These are phyloP conservation scores for Paxillus involutus DNA, from an alignment of 768 basidiomycete genomes.

Conservation along the genomic window DNA sequence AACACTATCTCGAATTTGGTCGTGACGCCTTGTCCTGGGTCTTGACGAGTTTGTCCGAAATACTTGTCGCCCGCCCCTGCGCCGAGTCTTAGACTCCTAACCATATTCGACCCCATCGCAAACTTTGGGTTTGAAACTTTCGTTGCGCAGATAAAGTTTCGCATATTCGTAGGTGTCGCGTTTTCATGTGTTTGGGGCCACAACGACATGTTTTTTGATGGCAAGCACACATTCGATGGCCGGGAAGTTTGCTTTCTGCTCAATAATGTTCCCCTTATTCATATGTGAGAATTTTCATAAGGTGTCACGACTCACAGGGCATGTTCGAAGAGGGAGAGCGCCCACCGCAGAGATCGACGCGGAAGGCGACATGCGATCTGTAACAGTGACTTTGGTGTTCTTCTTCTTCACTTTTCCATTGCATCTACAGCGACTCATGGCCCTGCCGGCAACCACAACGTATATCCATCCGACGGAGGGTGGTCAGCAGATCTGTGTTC, in stretches of 20 bases:
- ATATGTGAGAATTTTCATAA: too few relatives aligned
- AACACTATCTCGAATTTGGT: conserved; percentile 37
- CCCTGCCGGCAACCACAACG: too few relatives aligned
- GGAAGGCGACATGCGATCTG: conserved; percentile 34
- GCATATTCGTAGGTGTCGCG: conserved; percentile 27
- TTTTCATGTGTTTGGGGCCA: neutral
- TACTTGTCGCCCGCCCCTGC: conserved; percentile 6
- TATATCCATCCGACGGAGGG: too few relatives aligned
- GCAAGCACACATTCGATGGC: conserved; percentile 17
- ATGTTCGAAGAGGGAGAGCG: conserved; percentile 9
- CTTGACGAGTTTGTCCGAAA: conserved; percentile 24
- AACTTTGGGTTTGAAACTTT: conserved; percentile 37
- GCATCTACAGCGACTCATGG: too few relatives aligned
- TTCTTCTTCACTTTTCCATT: neutral
- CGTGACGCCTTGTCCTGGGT: conserved; percentile 32
- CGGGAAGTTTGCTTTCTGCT: conserved; percentile 37
- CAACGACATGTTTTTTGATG: neutral
- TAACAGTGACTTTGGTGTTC: neutral
- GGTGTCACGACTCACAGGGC: too few relatives aligned
- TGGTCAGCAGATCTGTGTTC: too few relatives aligned
- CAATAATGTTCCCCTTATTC: conserved; percentile 19
- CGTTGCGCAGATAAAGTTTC: conserved; percentile 38
- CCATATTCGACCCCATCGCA: conserved; percentile 29
- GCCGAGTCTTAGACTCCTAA: conserved; percentile 20
- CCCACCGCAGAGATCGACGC: conserved; percentile 30